A percentile compares a stretch with the other conserved stretches of the same genome.
Conservation (phyloP, 1,284 basidiomycete species). For the Cryptococcus sp. region DNA sequence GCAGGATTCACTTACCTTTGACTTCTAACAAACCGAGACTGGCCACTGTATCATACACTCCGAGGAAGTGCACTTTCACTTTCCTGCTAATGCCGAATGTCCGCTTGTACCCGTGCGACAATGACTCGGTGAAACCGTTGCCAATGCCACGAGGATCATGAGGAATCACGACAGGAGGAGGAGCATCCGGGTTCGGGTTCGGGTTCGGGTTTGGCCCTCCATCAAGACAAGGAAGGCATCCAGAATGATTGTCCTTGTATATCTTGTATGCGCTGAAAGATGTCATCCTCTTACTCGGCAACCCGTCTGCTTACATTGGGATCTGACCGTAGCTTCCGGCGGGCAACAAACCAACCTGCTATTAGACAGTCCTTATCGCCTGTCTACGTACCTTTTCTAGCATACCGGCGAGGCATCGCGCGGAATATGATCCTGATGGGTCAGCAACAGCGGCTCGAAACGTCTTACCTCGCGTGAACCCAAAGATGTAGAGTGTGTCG, state of each 20-base stretch:
- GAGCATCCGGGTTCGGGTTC: too few species aligned
- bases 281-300: neutral
- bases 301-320: constrained; percentile 19
- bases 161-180: too few species aligned
- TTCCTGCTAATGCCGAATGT: constrained; percentile 28
- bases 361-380: neutral
- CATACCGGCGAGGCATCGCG: constrained; percentile 53
- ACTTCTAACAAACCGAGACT: constrained; percentile 13
- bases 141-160: too few species aligned
- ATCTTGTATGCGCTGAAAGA: constrained; percentile 35
- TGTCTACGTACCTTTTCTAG: constrained; percentile 23
- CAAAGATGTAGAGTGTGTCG: constrained; percentile 53
- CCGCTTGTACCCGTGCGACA: constrained; percentile 20
- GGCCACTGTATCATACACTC: constrained; percentile 33
- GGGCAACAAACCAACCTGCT: constrained; percentile 42
- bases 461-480: constrained; percentile 49
- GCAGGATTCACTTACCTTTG: constrained; percentile 1
- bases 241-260: constrained; percentile 27
- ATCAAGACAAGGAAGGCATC: neutral
- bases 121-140: neutral
- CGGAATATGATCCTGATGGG: constrained; percentile 40
- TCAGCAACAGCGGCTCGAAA: neutral
- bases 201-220: too few species aligned
- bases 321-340: constrained; percentile 39
- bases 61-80: constrained; percentile 46